Base-by-base conservation (phyloP, 2,329 filamentous ascomycete species). In the Chaetomiaceae sp. region DNA sequence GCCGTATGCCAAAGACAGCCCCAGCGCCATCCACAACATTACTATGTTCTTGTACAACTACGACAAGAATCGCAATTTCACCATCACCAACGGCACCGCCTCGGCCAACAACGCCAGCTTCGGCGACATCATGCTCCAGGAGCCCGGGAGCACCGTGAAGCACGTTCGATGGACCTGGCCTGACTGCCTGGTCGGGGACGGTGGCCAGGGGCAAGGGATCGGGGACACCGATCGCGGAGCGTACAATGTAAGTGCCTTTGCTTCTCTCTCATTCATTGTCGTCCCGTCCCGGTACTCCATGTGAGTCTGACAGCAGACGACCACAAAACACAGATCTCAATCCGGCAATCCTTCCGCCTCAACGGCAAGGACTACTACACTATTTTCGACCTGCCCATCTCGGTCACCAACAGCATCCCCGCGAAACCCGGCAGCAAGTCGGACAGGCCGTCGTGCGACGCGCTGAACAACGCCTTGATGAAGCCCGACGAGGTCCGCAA, bases 161-260 rank as follows among this genome's bases (percentile, higher is more conserved):
- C 83, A 87, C 59, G 73, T 86, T 51, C 81, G 82, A 58, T 87
- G 83, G 80, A 68, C 76, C 17, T 87, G 83, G 83, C 83, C 84
- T 0, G 74, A 76, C 48, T 87, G 83, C 56, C 68, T 87, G 0
- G 77, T 80, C 3, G 83, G 83, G 15, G 68, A 81, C 40, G 79
- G 78, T 41, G 78, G 78, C 3, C 62, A 73, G 53, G 68, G 73
- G 20, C 56, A 61, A 1, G 60, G 64, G 3, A 22, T 47, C 15
- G 61, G 64, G 0, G 67, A 67, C 47, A 78, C 73, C 41, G 75
- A 74, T 19, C 70, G 80, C 3, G 83, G 82, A 3, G 65, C 68
- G 15, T 86, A 86, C 60, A 86, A 87, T 56, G 73, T 76, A 52
- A 60, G 67, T 32, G n/a, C n/a, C n/a, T n/a, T n/a, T n/a, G n/a